Base-by-base conservation (phyloP, 345 rosid species). In the Carallia brachiata region DNA sequence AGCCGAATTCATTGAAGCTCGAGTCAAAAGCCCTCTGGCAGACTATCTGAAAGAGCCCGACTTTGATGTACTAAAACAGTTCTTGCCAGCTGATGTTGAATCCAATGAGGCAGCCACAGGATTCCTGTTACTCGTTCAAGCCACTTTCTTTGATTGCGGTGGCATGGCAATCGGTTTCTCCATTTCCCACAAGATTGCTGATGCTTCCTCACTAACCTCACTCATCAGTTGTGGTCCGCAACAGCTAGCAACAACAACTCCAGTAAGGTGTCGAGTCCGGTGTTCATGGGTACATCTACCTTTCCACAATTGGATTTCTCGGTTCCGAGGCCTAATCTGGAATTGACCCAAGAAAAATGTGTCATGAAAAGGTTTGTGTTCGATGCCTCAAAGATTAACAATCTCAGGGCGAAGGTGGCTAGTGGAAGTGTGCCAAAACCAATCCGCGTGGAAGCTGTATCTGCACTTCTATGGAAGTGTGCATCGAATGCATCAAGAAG, bases 1-100 rank as follows among this genome's bases (percentile, higher is more conserved):
- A 59, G 74, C 74, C 13, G 47, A 71, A 17, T 83, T 54, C 68
- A 52, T 67, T 0, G 88, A 82, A 60, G 84, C 86, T 1, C 65
- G 53, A 34, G 50, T 75, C 17, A 63, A 44, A 0, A 79, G 72
- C 64, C 13, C 56, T 23, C 78, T 85, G 6, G 67, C 82, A 15
- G 72, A 66, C 7, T 15, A 84, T 7, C 54, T 81, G 8, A 18
- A 52, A 6, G 61, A 75, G 6, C 84, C 85, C 0, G 80, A 79
- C 10, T 3, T 9, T 13, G 3, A 55, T 7, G 23, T 67, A 5
- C 34, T 76, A 19, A 34, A 70, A 28, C 61, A 63, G 19, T 67
- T 78, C 39, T 65, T 84, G 69, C 79, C 81, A 71, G 62, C 52
- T 32, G 28, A 37, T 59, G 30, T 65, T 57, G 52, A 66, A 52